A percentile compares a stretch with the other conserved stretches of the same genome.
These are phyloP conservation scores for Phytophthora brassicae DNA, from an alignment of 352 stramenopile species.

Conservation along the genomic window DNA sequence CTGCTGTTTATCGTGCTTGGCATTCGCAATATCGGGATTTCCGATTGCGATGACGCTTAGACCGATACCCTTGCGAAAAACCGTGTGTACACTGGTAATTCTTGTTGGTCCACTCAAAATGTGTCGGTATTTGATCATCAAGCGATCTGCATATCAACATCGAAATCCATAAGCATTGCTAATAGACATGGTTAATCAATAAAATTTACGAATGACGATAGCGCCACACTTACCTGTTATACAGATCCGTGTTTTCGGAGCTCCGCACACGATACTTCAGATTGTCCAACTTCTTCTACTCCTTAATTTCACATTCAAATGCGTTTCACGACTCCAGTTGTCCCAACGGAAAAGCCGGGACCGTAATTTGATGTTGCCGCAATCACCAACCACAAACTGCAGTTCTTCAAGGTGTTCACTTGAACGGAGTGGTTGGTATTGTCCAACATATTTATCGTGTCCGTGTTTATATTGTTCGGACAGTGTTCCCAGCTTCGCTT, in stretches of 20 bases:
- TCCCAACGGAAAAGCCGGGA: no score
- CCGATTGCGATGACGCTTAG: neutral
- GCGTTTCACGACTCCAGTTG: no score
- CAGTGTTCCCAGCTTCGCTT: no score
- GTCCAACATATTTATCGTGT: no score
- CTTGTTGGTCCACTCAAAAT: neutral
- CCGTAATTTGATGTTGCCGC: no score
- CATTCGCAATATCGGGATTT: neutral
- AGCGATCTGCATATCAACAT: neutral
- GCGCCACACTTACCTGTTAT: no score
- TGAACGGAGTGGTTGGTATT: no score
- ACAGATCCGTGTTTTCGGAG: neutral
- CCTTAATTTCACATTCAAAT: no score
- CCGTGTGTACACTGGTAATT: neutral
- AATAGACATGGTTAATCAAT: neutral
- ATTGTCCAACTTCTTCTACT: slow-evolving; percentile 4
- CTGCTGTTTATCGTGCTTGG: neutral
- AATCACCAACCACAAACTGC: no score
- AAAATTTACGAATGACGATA: neutral
- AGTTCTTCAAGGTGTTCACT: no score
- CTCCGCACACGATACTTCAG: neutral
- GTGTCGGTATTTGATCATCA: neutral
- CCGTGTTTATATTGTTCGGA: no score
- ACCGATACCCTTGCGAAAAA: neutral
- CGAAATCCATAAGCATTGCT: no score